Conservation (phyloP, 2,329 filamentous ascomycete species). For the Verticillium isaacii region DNA sequence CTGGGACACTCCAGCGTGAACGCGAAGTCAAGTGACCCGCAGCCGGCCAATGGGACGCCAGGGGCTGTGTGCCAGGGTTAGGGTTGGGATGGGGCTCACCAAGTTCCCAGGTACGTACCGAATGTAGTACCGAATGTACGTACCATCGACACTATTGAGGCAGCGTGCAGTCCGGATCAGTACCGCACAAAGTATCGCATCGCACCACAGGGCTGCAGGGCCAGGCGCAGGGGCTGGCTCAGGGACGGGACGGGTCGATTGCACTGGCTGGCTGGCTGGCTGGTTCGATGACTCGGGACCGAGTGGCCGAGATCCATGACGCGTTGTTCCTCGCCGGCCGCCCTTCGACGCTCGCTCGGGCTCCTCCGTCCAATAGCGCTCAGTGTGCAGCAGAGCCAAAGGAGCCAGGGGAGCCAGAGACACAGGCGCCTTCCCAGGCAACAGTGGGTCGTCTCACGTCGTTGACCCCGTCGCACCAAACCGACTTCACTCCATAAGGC, state of each 20-base stretch:
- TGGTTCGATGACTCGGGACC: background rate
- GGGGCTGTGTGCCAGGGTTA: no score
- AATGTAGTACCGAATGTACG: no score
- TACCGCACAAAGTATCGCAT: no score
- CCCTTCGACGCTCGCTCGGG: background rate
- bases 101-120: no score
- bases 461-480: no score
- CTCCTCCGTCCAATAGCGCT: background rate
- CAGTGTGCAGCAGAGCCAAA: background rate
- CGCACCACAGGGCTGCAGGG: no score
- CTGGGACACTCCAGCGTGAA: background rate
- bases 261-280: background rate
- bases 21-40: constrained; percentile 11
- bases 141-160: no score
- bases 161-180: no score
- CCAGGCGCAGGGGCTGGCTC: no score
- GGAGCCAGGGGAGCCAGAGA: background rate
- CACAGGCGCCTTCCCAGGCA: background rate
- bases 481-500: no score
- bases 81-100: no score
- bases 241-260: no score
- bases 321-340: background rate
- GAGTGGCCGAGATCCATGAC: background rate
- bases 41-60: background rate
- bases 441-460: background rate